Evolutionary conservation across 306 rosid genomes (phyloP), one percentile per base, ranked within the genome.

Genomic region (Vachellia pachyceras): DNA sequence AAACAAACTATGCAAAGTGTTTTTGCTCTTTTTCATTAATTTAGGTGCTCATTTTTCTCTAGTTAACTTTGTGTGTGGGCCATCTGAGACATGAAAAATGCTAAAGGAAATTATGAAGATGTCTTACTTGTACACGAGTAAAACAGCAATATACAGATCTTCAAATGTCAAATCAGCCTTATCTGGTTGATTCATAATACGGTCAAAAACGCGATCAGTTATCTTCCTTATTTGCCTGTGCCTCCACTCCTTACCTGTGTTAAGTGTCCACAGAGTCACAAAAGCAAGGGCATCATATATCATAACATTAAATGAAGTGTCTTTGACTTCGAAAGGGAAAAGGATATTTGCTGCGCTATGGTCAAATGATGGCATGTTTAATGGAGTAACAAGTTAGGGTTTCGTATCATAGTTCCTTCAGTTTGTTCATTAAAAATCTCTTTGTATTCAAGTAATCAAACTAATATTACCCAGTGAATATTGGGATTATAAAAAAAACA

Each of bases 91-190:
- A 55, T 18, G 29, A 55, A 55, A 4, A 20, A 0, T 17, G 23
- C 41, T 23, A 15, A 69, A 61, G n/a, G 68, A 45, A 71, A 25
- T 42, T 20, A 10, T 6, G 73, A 36, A 36, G 61, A 61, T 45
- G 69, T 57, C 96, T 87, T 67, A 95, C 99, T 95, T 95, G 94
- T 85, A 95, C 50, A 91, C 92, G 77, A 95, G 94, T 76, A 95
- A 85, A 15, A 94, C 94, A 33, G 96, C 89, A 41, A 93, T 95
- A 83, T 93, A 95, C 29, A 95, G 82, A 80, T 95, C 96, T 84
- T 90, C 97, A 76, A 95, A 91, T 25, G 63, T 66, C 90, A 95
- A 74, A 7, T 42, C 83, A 25, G 85, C 89, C 37, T 17, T 82
- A 35, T 61, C 79, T 0, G 65, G 9, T 35, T 85, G 82, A 45